phyloP scores from a whole-genome alignment of 345 rosid genomes.

The Salix brachista region DNA sequence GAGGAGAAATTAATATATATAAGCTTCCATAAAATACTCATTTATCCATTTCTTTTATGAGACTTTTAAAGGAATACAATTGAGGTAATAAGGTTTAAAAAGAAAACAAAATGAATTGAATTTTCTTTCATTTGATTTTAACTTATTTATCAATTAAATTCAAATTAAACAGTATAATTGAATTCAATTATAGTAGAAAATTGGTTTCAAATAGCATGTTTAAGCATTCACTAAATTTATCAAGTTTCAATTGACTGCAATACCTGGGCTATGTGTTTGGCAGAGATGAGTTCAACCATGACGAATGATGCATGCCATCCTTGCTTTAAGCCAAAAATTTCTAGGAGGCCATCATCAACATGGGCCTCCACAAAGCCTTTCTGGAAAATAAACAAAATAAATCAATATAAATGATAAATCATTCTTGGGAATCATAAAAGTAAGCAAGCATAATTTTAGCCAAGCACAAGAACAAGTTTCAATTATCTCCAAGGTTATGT shows the following conservation, averaged over 20 bases:
- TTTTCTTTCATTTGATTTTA: no score
- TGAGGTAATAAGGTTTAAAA: no score
- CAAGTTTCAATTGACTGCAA: not conserved
- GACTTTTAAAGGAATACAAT: no score
- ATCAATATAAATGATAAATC: not conserved
- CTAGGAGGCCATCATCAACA: conserved; percentile 88
- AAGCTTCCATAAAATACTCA: no score
- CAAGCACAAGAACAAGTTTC: not conserved
- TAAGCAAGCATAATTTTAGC: not conserved
- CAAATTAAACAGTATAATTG: no score
- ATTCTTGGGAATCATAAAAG: not conserved
- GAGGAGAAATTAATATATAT: no score
- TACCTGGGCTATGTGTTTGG: conserved; percentile 98
- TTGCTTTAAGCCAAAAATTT: conserved; percentile 93
- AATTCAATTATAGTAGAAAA: no score
- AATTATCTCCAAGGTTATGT: not conserved
- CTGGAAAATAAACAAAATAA: conserved; percentile 33
- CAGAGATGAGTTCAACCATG: conserved; percentile 97
- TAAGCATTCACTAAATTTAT: not conserved
- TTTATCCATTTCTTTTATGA: no score
- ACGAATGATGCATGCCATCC: conserved; percentile 99
- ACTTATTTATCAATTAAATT: no score
- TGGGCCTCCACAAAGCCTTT: conserved; percentile 93
- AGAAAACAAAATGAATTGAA: no score
- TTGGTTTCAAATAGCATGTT: no score